phyloP scores from a whole-genome alignment of 164 flowering plant species.

The Sedum album region DNA sequence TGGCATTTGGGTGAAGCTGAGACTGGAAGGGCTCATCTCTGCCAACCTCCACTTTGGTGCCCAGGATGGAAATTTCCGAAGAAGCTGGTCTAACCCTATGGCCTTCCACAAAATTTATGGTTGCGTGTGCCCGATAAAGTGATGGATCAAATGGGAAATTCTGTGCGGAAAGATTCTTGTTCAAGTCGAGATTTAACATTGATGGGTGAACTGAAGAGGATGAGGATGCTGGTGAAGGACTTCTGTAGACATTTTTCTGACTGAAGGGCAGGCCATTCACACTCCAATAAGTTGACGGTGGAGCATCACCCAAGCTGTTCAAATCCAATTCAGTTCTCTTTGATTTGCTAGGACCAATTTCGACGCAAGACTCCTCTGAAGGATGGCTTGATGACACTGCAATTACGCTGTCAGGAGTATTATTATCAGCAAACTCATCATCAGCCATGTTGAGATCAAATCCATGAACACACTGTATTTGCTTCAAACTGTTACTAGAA shows the following conservation, averaged over 20 bases:
- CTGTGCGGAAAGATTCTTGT: constrained; percentile 43
- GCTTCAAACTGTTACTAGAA: constrained; percentile 27
- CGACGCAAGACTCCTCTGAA: constrained; percentile 55
- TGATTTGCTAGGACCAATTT: constrained; percentile 46
- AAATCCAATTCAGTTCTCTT: constrained; percentile 56
- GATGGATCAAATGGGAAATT: constrained; percentile 29
- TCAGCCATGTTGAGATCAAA: constrained; percentile 78
- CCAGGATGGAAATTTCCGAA: constrained; percentile 49
- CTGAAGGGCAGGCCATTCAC: constrained; percentile 22
- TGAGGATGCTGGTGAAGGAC: constrained; percentile 62
- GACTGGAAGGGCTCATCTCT: constrained; percentile 24
- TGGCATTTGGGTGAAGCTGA: constrained; percentile 6
- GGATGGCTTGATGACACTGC: constrained; percentile 34
- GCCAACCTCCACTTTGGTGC: constrained; percentile 44
- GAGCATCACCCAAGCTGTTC: constrained; percentile 44
- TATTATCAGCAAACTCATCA: constrained; percentile 18
- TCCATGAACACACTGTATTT: constrained; percentile 34
- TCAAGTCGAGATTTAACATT: constrained; percentile 65
- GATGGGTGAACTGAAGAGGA: constrained; percentile 58
- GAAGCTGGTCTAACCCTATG: constrained; percentile 32
- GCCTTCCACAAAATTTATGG: constrained; percentile 23
- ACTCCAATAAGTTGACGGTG: constrained; percentile 26
- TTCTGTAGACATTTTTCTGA: constrained; percentile 31
- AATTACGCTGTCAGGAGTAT: constrained; percentile 19
- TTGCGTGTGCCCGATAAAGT: constrained; percentile 17